Evolutionary conservation across 192 early-diverging fungal genomes (phyloP), one percentile per base, ranked within the genome.

Genomic region (Lunasporangiospora selenospora): DNA sequence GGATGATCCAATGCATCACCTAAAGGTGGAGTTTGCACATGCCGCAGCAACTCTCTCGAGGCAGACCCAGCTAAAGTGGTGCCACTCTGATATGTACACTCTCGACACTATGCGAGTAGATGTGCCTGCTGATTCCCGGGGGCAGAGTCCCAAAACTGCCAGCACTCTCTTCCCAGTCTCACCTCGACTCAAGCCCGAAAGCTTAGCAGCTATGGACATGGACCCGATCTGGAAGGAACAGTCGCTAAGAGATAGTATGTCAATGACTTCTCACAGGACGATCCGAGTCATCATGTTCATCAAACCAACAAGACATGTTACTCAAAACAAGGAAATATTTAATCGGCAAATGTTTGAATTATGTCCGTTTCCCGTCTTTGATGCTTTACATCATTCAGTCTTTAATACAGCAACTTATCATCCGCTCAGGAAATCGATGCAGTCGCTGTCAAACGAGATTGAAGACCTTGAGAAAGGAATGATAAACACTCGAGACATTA

Each of bases 231-330:
- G 69, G 69, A 40, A 12, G 9, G 27, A 32, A n/a, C n/a, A n/a
- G n/a, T n/a, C n/a, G n/a, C n/a, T n/a, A n/a, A n/a, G n/a, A n/a
- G n/a, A n/a, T n/a, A n/a, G n/a, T n/a, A n/a, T n/a, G n/a, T n/a
- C n/a, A n/a, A n/a, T n/a, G n/a, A n/a, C n/a, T n/a, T 46, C 44
- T 34, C 30, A 60, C 4, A 57, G 57, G 0, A 34, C 65, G 3
- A 59, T 79, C 16, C 59, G 77, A 12, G 65, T 79, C 19, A 75
- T 79, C 12, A 42, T 79, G 43, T 66, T 79, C 29, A 62, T 79
- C 29, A 79, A 79, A 32, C 77, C 77, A 2, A 75, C 65, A 32
- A 47, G 65, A 12, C 67, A 71, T 48, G 55, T 60, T 10, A 65
- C 62, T 4, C 63, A 75, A 21, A 34, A 59, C 1, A 53, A 57